Conservation (phyloP, 106 monocot species). For the Cymbidium sinense region DNA sequence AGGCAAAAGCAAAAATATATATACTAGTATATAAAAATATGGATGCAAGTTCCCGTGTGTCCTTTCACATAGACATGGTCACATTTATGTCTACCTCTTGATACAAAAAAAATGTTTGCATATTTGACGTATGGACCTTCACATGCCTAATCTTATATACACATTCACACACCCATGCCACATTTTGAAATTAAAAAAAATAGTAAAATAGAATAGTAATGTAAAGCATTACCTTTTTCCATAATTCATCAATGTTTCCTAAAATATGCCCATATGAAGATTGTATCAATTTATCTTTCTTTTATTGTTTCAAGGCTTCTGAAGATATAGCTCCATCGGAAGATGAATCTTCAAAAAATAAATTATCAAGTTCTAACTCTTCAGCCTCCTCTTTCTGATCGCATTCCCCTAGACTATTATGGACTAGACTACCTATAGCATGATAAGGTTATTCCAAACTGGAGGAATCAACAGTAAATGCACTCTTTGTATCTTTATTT, state of each 20-base stretch:
- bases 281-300: constrained; percentile 37
- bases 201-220: neutral
- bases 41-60: neutral
- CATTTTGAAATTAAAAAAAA: constrained; percentile 2
- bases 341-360: constrained; percentile 70
- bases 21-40: neutral
- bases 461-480: constrained; percentile 16
- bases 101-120: neutral
- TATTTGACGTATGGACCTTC: neutral
- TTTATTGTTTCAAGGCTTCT: constrained; percentile 33
- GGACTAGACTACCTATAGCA: constrained; percentile 7
- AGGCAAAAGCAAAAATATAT: neutral
- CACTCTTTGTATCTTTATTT: constrained; percentile 4
- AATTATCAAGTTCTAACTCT: constrained; percentile 69
- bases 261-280: constrained; percentile 33
- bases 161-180: neutral
- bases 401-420: constrained; percentile 7
- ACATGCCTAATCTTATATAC: neutral
- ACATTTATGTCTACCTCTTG: neutral
- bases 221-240: constrained; percentile 59
- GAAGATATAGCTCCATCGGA: constrained; percentile 23
- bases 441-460: constrained; percentile 9
- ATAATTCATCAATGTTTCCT: constrained; percentile 57
- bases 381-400: constrained; percentile 39
- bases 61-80: neutral